These are phyloP conservation scores for Arthrinium phaeospermum DNA, from an alignment of 2,329 filamentous ascomycete genomes.

Conservation along the genomic window DNA sequence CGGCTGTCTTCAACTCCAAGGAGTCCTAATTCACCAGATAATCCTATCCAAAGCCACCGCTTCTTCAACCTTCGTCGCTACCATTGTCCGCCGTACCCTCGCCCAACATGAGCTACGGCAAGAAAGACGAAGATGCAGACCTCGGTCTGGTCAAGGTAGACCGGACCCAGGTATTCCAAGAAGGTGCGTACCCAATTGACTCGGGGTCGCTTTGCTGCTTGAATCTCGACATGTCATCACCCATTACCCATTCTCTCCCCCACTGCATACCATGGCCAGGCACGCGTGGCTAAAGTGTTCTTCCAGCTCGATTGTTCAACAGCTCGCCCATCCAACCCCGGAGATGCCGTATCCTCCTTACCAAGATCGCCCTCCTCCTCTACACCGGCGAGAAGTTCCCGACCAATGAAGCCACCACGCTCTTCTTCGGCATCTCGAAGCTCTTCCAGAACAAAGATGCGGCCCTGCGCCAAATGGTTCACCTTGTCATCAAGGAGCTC, in stretches of 20 bases:
- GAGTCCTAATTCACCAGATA: constrained; percentile 17
- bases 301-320: constrained; percentile 91
- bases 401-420: constrained; percentile 93
- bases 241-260: neutral
- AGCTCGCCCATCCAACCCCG: constrained; percentile 94
- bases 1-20: constrained; percentile 17
- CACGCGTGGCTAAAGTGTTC: constrained; percentile 43
- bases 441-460: constrained; percentile 99
- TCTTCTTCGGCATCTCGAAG: constrained; percentile 99
- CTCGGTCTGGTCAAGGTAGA: constrained; percentile 95
- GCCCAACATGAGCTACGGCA: constrained; percentile 90
- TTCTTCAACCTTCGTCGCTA: constrained; percentile 32
- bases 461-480: constrained; percentile 97
- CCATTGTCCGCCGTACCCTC: constrained; percentile 29
- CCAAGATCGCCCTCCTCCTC: constrained; percentile 94
- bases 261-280: constrained; percentile 31
- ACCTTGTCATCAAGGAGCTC: constrained; percentile 97
- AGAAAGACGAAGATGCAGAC: constrained; percentile 98
- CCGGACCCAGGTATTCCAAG: constrained; percentile 96
- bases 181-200: constrained; percentile 68
- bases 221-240: neutral
- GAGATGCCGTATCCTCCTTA: constrained; percentile 96
- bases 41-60: constrained; percentile 18
- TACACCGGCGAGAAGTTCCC: constrained; percentile 98
- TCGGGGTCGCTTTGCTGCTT: constrained; percentile 1